Conservation (phyloP, 225 moss, liverwort and hornwort genomes). For the Lunularia cruciata region DNA sequence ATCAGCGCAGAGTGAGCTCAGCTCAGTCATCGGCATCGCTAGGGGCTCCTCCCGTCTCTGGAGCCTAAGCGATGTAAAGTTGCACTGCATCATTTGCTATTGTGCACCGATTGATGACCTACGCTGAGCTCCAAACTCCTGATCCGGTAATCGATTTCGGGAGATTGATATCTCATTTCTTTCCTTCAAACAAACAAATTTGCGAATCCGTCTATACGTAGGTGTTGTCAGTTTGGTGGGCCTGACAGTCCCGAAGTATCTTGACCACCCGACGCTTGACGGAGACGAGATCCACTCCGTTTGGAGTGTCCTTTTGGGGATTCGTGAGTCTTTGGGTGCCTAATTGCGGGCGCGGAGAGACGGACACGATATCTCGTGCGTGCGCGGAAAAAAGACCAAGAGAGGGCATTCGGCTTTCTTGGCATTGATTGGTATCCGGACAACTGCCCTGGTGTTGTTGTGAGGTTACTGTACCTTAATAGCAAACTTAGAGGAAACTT, state of each 20-base stretch:
- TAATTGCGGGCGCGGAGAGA: background rate
- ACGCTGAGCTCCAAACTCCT: slow-evolving; percentile 14
- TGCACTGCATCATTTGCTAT: background rate
- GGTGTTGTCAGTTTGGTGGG: background rate
- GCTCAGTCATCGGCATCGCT: background rate
- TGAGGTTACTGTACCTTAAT: background rate
- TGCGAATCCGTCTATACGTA: background rate
- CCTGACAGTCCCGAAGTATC: background rate
- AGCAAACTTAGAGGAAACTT: background rate
- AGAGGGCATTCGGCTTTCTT: background rate
- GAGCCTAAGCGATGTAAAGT: background rate
- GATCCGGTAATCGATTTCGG: background rate
- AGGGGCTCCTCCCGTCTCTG: background rate
- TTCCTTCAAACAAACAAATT: background rate
- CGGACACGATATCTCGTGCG: slow-evolving; percentile 3
- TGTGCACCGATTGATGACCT: background rate
- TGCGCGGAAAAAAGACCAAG: background rate
- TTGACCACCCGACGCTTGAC: background rate
- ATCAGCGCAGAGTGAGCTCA: background rate
- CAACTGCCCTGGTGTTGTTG: background rate
- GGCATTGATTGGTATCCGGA: background rate
- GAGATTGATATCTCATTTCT: background rate
- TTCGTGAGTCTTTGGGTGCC: background rate
- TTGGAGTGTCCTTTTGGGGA: background rate
- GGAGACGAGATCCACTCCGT: background rate